phyloP scores from a whole-genome alignment of 75 land plant species.

The Pseudotsuga menziesii region DNA sequence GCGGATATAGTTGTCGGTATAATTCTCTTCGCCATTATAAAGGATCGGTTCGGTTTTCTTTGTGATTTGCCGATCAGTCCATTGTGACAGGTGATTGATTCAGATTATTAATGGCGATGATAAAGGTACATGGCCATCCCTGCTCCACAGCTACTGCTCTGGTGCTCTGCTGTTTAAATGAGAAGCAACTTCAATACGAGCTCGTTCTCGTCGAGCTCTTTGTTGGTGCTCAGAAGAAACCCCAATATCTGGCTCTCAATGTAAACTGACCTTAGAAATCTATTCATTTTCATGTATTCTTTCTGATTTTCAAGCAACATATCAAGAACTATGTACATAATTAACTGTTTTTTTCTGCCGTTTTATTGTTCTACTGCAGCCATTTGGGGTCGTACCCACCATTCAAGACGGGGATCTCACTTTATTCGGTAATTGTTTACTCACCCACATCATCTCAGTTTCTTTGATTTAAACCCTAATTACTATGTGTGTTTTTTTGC shows the following conservation, averaged over 20 bases:
- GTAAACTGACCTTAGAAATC: constrained; percentile 10
- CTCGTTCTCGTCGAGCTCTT: constrained; percentile 33
- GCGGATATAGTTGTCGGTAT: too few species aligned
- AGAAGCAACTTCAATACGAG: constrained; percentile 50
- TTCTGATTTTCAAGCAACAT: not conserved
- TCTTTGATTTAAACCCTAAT: too few species aligned
- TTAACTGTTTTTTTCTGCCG: not conserved
- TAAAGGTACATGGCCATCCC: constrained; percentile 42
- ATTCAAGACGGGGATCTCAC: constrained; percentile 26
- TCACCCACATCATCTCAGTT: too few species aligned
- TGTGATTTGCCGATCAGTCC: too few species aligned
- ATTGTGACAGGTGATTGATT: too few species aligned
- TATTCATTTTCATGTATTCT: not conserved
- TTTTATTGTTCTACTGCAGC: constrained; percentile 18
- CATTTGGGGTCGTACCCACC: constrained; percentile 35
- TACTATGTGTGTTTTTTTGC: too few species aligned
- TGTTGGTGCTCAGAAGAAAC: constrained; percentile 38
- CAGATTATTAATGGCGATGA: not conserved
- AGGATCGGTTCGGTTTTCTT: too few species aligned
- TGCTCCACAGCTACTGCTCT: constrained; percentile 37
- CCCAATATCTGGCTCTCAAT: constrained; percentile 30
- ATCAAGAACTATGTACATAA: not conserved
- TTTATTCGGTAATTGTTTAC: constrained; percentile 21
- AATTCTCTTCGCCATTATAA: too few species aligned
- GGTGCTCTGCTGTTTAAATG: constrained; percentile 28